A percentile compares a stretch with the other conserved stretches of the same genome.
These are phyloP conservation scores for Lasiodiplodia theobromae DNA, from an alignment of 2,329 filamentous ascomycete genomes.

Conservation along the genomic window DNA sequence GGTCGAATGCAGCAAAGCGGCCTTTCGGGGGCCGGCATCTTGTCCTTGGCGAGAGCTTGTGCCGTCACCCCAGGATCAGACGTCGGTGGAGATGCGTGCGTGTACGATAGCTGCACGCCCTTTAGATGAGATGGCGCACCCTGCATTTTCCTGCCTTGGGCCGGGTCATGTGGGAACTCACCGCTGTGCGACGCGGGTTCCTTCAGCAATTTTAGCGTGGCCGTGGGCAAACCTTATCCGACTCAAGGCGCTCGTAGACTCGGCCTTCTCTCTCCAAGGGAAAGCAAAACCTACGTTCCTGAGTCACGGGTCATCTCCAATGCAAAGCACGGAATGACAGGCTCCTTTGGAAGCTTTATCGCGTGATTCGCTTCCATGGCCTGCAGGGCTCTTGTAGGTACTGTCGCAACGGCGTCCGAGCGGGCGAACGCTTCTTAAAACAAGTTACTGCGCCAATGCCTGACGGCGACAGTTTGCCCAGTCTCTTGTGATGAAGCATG, in stretches of 20 bases:
- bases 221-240: constrained; percentile 17
- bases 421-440: too few species aligned
- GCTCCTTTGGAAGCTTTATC: background rate
- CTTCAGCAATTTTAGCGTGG: background rate
- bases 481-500: too few species aligned
- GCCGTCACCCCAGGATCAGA: constrained; percentile 22
- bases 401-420: too few species aligned
- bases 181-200: constrained; percentile 3
- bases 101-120: background rate
- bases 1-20: constrained; percentile 16
- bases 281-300: constrained; percentile 3
- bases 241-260: background rate
- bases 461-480: too few species aligned
- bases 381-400: too few species aligned
- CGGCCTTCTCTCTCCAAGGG: background rate
- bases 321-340: background rate
- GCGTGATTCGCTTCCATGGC: background rate
- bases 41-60: constrained; percentile 17
- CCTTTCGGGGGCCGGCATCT: background rate
- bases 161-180: background rate
- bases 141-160: background rate
- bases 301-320: background rate
- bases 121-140: background rate
- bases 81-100: constrained; percentile 1
- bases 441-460: too few species aligned